phyloP scores from a whole-genome alignment of 2,329 filamentous ascomycete genomes.

The Trichoderma sp. region DNA sequence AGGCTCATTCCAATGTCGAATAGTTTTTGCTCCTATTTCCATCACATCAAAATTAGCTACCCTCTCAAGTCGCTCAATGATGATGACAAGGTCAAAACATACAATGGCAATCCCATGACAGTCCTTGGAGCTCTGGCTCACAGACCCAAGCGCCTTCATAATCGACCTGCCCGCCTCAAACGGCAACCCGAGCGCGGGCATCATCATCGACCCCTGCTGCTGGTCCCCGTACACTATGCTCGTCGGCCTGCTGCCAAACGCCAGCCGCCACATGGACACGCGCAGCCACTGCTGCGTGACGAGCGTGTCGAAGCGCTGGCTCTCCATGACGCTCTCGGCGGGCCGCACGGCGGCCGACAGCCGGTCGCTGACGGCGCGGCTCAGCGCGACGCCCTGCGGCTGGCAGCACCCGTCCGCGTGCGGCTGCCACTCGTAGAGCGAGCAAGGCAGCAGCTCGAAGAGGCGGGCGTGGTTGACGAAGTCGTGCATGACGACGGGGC shows the following conservation, averaged over 20 bases:
- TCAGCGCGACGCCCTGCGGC: conserved; percentile 33
- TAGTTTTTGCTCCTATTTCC: conserved; percentile 39
- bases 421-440: conserved; percentile 39
- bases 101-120: conserved; percentile 41
- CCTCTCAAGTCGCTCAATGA: no score
- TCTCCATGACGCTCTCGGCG: conserved; percentile 38
- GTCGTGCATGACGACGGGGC: conserved; percentile 41
- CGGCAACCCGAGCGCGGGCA: conserved; percentile 34
- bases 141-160: conserved; percentile 35
- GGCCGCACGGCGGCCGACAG: conserved; percentile 36
- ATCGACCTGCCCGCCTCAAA: conserved; percentile 40
- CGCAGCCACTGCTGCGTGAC: conserved; percentile 42
- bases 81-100: conserved; percentile 1
- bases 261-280: conserved; percentile 40
- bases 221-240: conserved; percentile 28
- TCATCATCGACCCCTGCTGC: conserved; percentile 26
- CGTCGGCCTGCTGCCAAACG: conserved; percentile 36
- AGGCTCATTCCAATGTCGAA: conserved; percentile 40
- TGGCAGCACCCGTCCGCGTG: conserved; percentile 31
- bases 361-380: conserved; percentile 35
- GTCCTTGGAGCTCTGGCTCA: conserved; percentile 37
- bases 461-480: conserved; percentile 41
- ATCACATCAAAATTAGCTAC: not conserved
- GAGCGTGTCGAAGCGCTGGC: conserved; percentile 40
- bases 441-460: conserved; percentile 38